These are phyloP conservation scores for Coniochaeta ligniaria DNA, from an alignment of 2,329 filamentous ascomycete genomes.

Conservation along the genomic window DNA sequence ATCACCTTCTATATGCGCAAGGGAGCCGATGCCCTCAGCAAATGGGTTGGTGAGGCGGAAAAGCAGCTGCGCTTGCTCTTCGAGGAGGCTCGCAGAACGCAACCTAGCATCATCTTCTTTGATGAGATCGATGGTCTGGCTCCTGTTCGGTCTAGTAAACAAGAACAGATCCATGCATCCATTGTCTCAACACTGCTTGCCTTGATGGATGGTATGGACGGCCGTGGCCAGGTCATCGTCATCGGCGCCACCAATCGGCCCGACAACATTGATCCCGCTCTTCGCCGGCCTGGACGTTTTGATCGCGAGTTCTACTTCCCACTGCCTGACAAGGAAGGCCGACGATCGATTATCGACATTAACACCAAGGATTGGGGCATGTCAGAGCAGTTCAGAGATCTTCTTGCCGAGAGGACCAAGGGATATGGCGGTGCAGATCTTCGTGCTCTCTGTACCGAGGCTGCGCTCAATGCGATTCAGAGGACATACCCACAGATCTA, in stretches of 20 bases:
- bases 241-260: slow-evolving; percentile 98
- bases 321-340: slow-evolving; percentile 71
- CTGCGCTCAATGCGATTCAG: slow-evolving; percentile 91
- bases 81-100: slow-evolving; percentile 89
- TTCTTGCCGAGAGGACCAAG: slow-evolving; percentile 82
- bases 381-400: slow-evolving; percentile 68
- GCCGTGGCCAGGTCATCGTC: slow-evolving; percentile 95
- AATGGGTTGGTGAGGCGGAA: slow-evolving; percentile 98
- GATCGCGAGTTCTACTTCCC: slow-evolving; percentile 98
- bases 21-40: slow-evolving; percentile 92
- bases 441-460: slow-evolving; percentile 89
- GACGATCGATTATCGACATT: slow-evolving; percentile 85
- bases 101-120: slow-evolving; percentile 99
- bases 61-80: slow-evolving; percentile 89
- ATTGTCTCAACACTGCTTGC: slow-evolving; percentile 93
- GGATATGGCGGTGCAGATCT: slow-evolving; percentile 96
- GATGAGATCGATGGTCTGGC: slow-evolving; percentile 97
- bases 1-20: slow-evolving; percentile 99
- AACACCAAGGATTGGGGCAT: slow-evolving; percentile 93
- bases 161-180: slow-evolving; percentile 97
- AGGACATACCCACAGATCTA: slow-evolving; percentile 96
- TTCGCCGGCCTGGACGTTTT: slow-evolving; percentile 88
- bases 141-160: slow-evolving; percentile 92
- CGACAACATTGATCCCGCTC: slow-evolving; percentile 92
- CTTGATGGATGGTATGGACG: slow-evolving; percentile 97